Evolutionary conservation across 208 protist genomes (phyloP), one percentile per base, ranked within the genome.

Genomic region (Crithidia mellificae): DNA sequence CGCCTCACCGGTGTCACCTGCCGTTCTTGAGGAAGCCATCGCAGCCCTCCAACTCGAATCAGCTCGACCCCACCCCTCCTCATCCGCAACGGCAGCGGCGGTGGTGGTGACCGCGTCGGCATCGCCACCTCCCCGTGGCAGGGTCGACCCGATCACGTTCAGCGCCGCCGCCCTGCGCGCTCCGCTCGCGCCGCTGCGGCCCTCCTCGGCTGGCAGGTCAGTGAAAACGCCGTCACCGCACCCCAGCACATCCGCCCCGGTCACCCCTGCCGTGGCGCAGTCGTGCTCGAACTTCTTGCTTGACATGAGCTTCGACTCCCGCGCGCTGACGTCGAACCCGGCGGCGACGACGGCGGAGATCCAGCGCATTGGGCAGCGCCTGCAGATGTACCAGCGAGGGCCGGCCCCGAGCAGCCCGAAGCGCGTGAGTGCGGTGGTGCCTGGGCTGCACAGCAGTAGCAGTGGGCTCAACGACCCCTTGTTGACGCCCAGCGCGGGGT

Each of bases 241-340:
- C 11, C 39, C 24, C 9, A 38, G 5, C n/a, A 47, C n/a, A n/a
- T n/a, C 46, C 11, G 32, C 34, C 5, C 2, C 44, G 4, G 17
- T 43, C 9, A 24, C 32, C 14, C 29, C 59, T 0, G 12, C n/a
- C 9, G 22, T 17, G 14, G 47, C 59, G 1, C 46, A 6, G n/a
- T 27, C 56, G 17, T 65, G 25, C 9, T 63, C 70, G 11, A 56
- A 30, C 27, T 44, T 49, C 15, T 32, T 76, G 39, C 63, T 76
- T 0, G 63, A 76, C 47, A n/a, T 76, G 29, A 76, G 70, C 41
- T 76, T 76, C 24, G 70, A 76, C 38, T 76, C 70, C 8, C 62
- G 70, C 43, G 27, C 27, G 15, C 46, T 76, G 2, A 54, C 70
- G 15, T 36, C 25, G 24, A 66, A 44, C n/a, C 4, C 41, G 17